Evolutionary conservation across 179 eudicot genomes (phyloP).

Genomic region (Spinacia oleracea): DNA sequence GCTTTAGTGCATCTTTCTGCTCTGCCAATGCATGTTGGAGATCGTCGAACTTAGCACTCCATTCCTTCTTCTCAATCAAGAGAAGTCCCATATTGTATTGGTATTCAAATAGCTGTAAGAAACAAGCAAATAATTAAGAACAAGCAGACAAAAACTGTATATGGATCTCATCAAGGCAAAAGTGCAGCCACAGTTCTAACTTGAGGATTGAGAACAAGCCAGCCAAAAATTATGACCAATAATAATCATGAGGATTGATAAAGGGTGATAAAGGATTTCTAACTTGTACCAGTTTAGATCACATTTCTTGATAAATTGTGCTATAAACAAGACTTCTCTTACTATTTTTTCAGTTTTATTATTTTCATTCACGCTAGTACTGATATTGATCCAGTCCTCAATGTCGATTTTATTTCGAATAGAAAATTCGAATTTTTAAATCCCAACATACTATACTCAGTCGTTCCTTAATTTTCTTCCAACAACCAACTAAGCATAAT

Average conservation of each 20-base stretch:
- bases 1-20: conserved; percentile 59
- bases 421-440: no score
- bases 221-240: background rate
- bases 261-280: no score
- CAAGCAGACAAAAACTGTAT: background rate
- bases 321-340: no score
- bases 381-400: no score
- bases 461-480: background rate
- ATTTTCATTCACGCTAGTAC: no score
- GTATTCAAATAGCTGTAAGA: conserved; percentile 74
- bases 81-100: conserved; percentile 93
- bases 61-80: conserved; percentile 80
- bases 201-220: background rate
- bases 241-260: no score
- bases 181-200: background rate
- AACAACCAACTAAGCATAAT: background rate
- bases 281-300: no score
- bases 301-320: no score
- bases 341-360: no score
- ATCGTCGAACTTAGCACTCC: conserved; percentile 60
- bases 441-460: background rate
- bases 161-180: background rate
- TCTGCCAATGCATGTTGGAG: conserved; percentile 55
- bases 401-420: no score
- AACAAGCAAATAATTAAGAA: background rate